Percentiles rank a stretch among this genome's conserved stretches.
Conservation (phyloP, 768 basidiomycete genomes). For the Leucosporidium creatinivorum region DNA sequence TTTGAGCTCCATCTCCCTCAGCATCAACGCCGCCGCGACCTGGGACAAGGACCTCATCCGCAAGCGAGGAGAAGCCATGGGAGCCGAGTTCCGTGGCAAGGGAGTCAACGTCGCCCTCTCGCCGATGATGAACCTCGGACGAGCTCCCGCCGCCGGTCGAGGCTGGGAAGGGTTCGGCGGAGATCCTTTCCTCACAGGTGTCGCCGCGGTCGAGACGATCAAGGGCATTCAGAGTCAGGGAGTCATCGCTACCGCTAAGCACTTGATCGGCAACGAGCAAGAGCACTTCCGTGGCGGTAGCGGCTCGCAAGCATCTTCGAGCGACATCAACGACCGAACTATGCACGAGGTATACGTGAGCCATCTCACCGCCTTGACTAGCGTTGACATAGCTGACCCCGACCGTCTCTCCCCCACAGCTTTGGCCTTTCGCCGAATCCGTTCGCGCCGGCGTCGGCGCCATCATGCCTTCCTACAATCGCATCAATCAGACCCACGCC, state of each 20-base stretch:
- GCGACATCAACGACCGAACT: slow-evolving; percentile 43
- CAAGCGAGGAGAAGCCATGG: background rate
- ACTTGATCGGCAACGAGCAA: slow-evolving; percentile 52
- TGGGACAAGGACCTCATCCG: slow-evolving; percentile 2
- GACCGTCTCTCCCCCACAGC: slow-evolving; percentile 8
- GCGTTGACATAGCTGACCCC: slow-evolving; percentile 25
- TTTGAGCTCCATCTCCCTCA: background rate
- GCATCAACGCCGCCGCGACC: slow-evolving; percentile 3
- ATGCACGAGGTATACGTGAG: slow-evolving; percentile 40
- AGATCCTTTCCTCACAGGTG: slow-evolving; percentile 22
- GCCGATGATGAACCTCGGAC: slow-evolving; percentile 44
- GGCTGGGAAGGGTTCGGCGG: slow-evolving; percentile 27
- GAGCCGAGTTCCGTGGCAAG: background rate
- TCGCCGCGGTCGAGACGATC: slow-evolving; percentile 7
- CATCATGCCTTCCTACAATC: slow-evolving; percentile 38
- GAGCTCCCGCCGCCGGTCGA: slow-evolving; percentile 13
- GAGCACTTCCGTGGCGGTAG: slow-evolving; percentile 41
- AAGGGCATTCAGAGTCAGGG: slow-evolving; percentile 33
- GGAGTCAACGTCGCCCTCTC: slow-evolving; percentile 40
- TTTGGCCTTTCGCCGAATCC: slow-evolving; percentile 10
- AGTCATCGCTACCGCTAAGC: slow-evolving; percentile 51
- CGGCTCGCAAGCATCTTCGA: slow-evolving; percentile 46
- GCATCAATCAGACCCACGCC: slow-evolving; percentile 32
- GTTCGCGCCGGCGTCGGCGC: slow-evolving; percentile 12
- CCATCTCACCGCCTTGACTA: slow-evolving; percentile 2